These are phyloP conservation scores for Allomyces arbusculus DNA, from an alignment of 192 early-diverging fungal species.

Conservation along the genomic window DNA sequence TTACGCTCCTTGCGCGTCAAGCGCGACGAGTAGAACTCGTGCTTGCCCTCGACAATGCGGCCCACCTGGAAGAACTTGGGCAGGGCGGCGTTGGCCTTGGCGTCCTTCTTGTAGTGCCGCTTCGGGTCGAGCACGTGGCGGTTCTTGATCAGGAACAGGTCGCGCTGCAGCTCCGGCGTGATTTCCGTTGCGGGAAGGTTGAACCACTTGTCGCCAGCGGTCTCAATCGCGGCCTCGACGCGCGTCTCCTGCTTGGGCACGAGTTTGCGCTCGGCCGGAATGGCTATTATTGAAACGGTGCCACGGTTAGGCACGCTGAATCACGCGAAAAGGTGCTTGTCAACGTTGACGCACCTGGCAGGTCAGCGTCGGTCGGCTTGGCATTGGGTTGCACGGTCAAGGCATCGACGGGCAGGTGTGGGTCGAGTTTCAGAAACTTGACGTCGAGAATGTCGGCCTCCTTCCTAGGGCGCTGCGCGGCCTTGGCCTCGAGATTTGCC, in stretches of 20 bases:
- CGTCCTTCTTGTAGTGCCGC: slow-evolving; percentile 69
- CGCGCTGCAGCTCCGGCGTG: slow-evolving; percentile 72
- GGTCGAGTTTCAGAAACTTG: too few relatives aligned
- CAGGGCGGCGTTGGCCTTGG: slow-evolving; percentile 27
- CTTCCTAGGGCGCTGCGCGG: too few relatives aligned
- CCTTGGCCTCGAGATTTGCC: too few relatives aligned
- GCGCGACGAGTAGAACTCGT: slow-evolving; percentile 76
- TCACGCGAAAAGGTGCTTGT: too few relatives aligned
- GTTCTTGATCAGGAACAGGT: slow-evolving; percentile 67
- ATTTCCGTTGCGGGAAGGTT: slow-evolving; percentile 65
- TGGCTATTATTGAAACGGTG: too few relatives aligned
- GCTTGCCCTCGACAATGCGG: slow-evolving; percentile 69
- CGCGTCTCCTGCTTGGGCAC: neutral
- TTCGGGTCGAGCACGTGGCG: slow-evolving; percentile 81
- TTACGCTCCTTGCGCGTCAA: slow-evolving; percentile 67
- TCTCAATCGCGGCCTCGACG: neutral
- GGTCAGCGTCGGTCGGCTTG: too few relatives aligned
- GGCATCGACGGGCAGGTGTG: too few relatives aligned
- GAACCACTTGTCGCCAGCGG: slow-evolving; percentile 43
- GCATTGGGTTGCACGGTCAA: too few relatives aligned
- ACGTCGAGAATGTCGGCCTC: too few relatives aligned
- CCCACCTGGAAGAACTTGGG: slow-evolving; percentile 92
- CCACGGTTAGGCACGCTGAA: too few relatives aligned
- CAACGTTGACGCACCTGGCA: too few relatives aligned
- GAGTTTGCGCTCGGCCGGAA: too few relatives aligned